Percentiles rank a stretch among this genome's conserved stretches.
Conservation (phyloP, 805 yeast genomes). For the Sugiyamaella smithiae region DNA sequence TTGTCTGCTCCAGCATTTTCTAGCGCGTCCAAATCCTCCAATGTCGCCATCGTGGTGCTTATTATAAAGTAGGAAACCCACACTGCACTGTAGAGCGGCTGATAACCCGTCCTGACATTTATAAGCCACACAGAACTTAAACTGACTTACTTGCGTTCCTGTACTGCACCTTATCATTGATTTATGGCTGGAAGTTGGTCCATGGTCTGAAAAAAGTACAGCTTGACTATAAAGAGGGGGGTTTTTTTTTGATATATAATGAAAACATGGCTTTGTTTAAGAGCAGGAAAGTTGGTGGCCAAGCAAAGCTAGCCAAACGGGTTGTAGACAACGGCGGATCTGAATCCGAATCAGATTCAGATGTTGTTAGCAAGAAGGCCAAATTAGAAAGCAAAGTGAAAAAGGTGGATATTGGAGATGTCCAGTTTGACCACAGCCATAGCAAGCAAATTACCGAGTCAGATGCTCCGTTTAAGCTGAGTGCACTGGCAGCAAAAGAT, state of each 20-base stretch:
- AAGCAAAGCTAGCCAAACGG: not conserved
- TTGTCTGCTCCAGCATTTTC: conserved; percentile 35
- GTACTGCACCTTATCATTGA: no score
- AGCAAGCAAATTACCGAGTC: not conserved
- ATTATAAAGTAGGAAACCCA: not conserved
- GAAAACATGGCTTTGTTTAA: not conserved
- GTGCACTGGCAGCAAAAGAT: conserved; percentile 23
- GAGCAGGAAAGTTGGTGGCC: not conserved
- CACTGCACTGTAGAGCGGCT: not conserved
- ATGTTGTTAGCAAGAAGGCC: not conserved
- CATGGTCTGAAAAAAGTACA: no score
- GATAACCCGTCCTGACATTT: not conserved
- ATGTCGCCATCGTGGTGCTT: conserved; percentile 61
- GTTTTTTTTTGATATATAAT: no score
- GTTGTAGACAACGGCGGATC: not conserved
- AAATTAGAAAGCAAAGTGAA: not conserved
- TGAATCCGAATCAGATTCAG: conserved; percentile 3
- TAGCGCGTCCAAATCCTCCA: conserved; percentile 72
- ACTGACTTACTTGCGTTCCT: no score
- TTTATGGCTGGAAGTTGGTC: no score
- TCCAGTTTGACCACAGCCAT: conserved; percentile 10
- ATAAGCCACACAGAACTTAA: no score
- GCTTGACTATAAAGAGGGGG: no score
- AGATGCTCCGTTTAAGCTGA: conserved; percentile 28
- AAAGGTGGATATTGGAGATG: conserved; percentile 17